Evolutionary conservation across 805 yeast genomes (phyloP).

Genomic region (Peterozyma xylosa): DNA sequence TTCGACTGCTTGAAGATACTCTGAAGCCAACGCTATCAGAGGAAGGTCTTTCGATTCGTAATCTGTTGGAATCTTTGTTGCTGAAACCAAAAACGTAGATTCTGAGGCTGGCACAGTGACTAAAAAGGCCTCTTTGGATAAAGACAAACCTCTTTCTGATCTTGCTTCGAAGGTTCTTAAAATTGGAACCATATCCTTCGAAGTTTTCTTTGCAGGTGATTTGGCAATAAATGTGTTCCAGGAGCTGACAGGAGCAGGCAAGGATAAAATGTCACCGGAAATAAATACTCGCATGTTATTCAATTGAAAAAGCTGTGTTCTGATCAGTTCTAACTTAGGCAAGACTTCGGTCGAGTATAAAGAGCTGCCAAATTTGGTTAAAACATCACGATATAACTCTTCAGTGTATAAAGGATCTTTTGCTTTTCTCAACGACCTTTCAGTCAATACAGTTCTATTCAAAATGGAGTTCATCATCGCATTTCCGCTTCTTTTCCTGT

Average conservation of each 20-base stretch:
- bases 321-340: conserved; percentile 43
- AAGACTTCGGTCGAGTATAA: conserved; percentile 34
- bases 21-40: conserved; percentile 64
- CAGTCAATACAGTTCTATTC: conserved; percentile 41
- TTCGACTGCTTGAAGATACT: conserved; percentile 77
- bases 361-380: conserved; percentile 47
- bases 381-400: conserved; percentile 37
- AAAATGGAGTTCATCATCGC: conserved; percentile 61
- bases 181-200: conserved; percentile 17
- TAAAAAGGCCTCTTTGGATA: conserved; percentile 49
- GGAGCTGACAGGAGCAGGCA: conserved; percentile 47
- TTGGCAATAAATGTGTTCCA: conserved; percentile 38
- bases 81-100: conserved; percentile 58
- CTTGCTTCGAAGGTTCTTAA: conserved; percentile 49
- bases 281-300: conserved; percentile 62
- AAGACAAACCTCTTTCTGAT: conserved; percentile 47
- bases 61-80: conserved; percentile 52
- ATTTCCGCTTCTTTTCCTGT: conserved; percentile 54
- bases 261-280: conserved; percentile 54
- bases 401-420: conserved; percentile 64
- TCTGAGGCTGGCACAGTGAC: conserved; percentile 80
- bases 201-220: conserved; percentile 12
- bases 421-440: conserved; percentile 58
- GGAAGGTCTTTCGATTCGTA: conserved; percentile 55
- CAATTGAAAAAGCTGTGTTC: conserved; percentile 42